A percentile compares a stretch with the other conserved stretches of the same genome.
Evolutionary conservation across 345 rosid genomes (phyloP).

Genomic region (Hypericum perforatum): DNA sequence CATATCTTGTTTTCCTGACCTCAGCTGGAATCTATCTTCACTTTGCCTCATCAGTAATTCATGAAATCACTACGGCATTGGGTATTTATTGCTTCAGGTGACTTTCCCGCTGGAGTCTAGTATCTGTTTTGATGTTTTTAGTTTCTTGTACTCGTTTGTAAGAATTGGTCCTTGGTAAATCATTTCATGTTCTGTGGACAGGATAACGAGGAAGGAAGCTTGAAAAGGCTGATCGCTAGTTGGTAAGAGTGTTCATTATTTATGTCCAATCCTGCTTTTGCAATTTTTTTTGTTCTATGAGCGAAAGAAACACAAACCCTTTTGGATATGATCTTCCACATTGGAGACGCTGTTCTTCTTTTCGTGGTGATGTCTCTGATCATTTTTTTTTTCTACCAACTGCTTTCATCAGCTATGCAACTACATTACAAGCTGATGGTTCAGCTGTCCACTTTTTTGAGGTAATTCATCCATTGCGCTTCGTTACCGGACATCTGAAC

Average conservation of each 20-base stretch:
- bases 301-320: no score
- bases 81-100: constrained; percentile 99
- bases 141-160: no score
- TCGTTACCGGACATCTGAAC: constrained; percentile 5
- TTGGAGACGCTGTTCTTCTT: no score
- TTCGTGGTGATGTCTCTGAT: no score
- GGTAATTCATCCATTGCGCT: constrained; percentile 3
- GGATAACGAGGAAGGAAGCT: constrained; percentile 94
- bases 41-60: constrained; percentile 84
- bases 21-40: constrained; percentile 70
- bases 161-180: no score
- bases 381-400: no score
- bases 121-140: no score
- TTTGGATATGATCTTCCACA: no score
- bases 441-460: neutral
- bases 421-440: constrained; percentile 2
- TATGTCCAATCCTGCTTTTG: no score
- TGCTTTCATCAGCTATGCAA: constrained; percentile 1
- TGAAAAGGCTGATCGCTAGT: constrained; percentile 19
- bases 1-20: constrained; percentile 18
- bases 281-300: no score
- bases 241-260: neutral
- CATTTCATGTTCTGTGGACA: constrained; percentile 17
- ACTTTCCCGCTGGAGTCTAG: no score
- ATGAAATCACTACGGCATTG: constrained; percentile 86